These are phyloP conservation scores for rapeseed (Brassica napus) DNA, from an alignment of 345 rosid species.

Conservation along the genomic window DNA sequence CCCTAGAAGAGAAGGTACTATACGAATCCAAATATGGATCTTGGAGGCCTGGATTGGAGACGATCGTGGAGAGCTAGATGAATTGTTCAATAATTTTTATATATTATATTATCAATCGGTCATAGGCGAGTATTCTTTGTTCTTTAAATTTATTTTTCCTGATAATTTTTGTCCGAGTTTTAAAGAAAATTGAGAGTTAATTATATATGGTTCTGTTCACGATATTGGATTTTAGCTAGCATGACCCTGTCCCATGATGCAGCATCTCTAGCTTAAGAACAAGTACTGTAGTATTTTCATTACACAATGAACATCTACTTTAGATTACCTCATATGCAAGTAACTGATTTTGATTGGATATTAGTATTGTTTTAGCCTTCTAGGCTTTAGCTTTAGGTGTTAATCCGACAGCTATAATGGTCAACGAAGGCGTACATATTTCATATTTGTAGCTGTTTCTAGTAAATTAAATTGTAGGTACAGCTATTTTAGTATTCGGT, in stretches of 20 bases:
- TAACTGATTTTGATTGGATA: not conserved
- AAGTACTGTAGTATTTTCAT: not conserved
- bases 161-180: conserved; percentile 25
- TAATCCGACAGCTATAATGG: not conserved
- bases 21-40: conserved; percentile 35
- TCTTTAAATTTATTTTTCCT: not conserved
- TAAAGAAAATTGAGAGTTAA: conserved; percentile 19
- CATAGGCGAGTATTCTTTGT: conserved; percentile 12
- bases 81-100: not conserved
- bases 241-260: not conserved
- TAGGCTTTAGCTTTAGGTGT: not conserved
- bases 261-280: not conserved
- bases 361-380: not conserved
- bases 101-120: not conserved
- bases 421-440: not conserved
- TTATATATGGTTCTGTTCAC: conserved; percentile 17
- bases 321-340: not conserved
- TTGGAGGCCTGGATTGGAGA: conserved; percentile 45
- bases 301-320: not conserved
- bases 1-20: conserved; percentile 29
- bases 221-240: not conserved
- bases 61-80: conserved; percentile 41
- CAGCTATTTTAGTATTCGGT: not conserved
- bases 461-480: not conserved
- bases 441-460: not conserved